Base-by-base conservation (phyloP, 78 protist genomes). In the Dictyostelium firmibasis region DNA sequence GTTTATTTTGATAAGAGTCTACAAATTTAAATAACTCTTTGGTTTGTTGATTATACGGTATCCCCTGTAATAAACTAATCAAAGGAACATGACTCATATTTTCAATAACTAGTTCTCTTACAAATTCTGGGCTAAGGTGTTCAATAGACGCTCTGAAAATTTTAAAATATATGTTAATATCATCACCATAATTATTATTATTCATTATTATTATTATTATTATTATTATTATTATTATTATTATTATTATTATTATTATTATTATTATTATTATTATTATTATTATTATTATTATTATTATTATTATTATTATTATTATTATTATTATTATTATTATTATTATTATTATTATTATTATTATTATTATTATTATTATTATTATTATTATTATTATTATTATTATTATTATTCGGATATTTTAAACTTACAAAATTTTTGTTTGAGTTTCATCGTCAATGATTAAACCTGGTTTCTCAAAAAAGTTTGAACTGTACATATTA, bases 1-100 rank as follows among this genome's bases (percentile, higher is more conserved):
- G 35, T 29, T 29, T 72, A 72, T 72, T 57, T 75, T 85, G 81
- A 81, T 89, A 89, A 4, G 94, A 89, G 81, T 89, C 83, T 89
- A 89, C 86, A 89, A 89, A 89, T 70, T 81, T 62, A 33, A 38
- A 81, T 23, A 89, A 18, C 74, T 64, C 69, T 33, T 89, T 81
- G 8, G 87, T 81, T 43, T 38, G 50, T 79, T 25, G 86, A 64
- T 79, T 88, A 35, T 10, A 62, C 16, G 64, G 86, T 41, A 89
- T 81, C 29, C 57, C 75, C 25, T 89, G 78, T 18, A 89, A 69
- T 16, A 38, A 44, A 44, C 64, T 14, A 36, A 43, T 16, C 9
- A 81, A 18, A 14, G 94, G 94, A 43, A 75, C 62, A 47, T 79
- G 76, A 1, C 29, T 36, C 94, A 89, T 89, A 43, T 81, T 81